Conservation (phyloP, 1,284 basidiomycete species). For the Tilletia indica region DNA sequence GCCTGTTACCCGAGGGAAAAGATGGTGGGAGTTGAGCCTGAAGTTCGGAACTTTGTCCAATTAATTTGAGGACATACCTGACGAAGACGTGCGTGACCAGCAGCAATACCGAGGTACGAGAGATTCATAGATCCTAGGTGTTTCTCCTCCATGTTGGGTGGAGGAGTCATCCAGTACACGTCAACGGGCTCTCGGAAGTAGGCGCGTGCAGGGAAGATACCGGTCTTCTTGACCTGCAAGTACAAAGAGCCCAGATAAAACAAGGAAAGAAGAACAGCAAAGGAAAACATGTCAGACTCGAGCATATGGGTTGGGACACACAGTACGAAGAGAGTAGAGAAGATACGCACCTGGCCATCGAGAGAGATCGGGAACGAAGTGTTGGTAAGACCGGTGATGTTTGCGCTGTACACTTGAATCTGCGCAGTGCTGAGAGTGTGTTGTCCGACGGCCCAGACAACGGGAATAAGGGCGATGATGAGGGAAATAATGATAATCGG, state of each 20-base stretch:
- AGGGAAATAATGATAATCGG: constrained; percentile 39
- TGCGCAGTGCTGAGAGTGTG: constrained; percentile 54
- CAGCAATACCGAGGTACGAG: constrained; percentile 50
- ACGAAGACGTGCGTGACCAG: constrained; percentile 55
- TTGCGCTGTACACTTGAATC: constrained; percentile 52
- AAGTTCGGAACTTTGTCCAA: not conserved
- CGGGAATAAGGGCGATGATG: constrained; percentile 51
- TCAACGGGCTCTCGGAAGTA: constrained; percentile 54
- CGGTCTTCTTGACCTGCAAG: constrained; percentile 52
- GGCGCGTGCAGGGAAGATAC: constrained; percentile 56
- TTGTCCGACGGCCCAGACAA: constrained; percentile 53
- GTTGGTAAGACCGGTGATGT: constrained; percentile 53
- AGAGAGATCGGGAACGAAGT: constrained; percentile 53
- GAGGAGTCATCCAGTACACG: constrained; percentile 54
- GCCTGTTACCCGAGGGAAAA: constrained; percentile 24
- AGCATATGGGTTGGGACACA: not conserved
- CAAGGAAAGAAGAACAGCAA: too few species aligned
- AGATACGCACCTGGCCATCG: constrained; percentile 35
- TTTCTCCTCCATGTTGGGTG: constrained; percentile 44
- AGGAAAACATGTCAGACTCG: not conserved
- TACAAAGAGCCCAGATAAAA: not conserved
- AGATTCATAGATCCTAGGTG: constrained; percentile 49
- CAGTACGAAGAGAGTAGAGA: not conserved
- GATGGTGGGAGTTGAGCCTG: not conserved
- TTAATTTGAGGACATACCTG: constrained; percentile 35